Evolutionary conservation across 2,329 filamentous ascomycete genomes (phyloP).

Genomic region (Phaeosphaeriaceae sp.): DNA sequence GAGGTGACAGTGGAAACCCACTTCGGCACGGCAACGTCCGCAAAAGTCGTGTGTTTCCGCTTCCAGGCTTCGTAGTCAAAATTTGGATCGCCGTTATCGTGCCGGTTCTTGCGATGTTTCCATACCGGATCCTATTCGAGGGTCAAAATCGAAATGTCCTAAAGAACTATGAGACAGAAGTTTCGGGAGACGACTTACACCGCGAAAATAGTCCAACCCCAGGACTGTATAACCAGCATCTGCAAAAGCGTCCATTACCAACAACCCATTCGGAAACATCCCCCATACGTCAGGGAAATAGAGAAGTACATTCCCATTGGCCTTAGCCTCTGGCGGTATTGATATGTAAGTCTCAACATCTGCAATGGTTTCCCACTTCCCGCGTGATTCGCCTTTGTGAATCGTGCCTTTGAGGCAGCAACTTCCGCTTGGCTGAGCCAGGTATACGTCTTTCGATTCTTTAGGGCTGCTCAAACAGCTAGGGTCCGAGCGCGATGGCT

Average conservation of each 20-base stretch:
- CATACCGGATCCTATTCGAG: conserved; percentile 55
- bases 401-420: conserved; percentile 52
- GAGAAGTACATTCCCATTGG: conserved; percentile 53
- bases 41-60: conserved; percentile 53
- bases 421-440: conserved; percentile 42
- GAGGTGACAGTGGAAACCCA: no score
- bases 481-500: not conserved
- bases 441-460: conserved; percentile 11
- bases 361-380: conserved; percentile 42
- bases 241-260: conserved; percentile 57
- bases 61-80: conserved; percentile 60
- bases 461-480: no score
- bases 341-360: conserved; percentile 51
- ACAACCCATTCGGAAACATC: conserved; percentile 51
- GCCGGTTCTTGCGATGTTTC: conserved; percentile 46
- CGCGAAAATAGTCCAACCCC: conserved; percentile 56
- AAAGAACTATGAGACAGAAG: no score
- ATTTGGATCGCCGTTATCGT: conserved; percentile 21
- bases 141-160: no score
- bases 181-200: conserved; percentile 44
- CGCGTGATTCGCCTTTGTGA: conserved; percentile 49
- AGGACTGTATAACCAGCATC: conserved; percentile 53
- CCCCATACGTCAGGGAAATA: conserved; percentile 58
- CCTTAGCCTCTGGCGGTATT: conserved; percentile 28
- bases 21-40: conserved; percentile 51